phyloP scores from a whole-genome alignment of 2,329 filamentous ascomycete genomes.

The Aspergillus unguis region DNA sequence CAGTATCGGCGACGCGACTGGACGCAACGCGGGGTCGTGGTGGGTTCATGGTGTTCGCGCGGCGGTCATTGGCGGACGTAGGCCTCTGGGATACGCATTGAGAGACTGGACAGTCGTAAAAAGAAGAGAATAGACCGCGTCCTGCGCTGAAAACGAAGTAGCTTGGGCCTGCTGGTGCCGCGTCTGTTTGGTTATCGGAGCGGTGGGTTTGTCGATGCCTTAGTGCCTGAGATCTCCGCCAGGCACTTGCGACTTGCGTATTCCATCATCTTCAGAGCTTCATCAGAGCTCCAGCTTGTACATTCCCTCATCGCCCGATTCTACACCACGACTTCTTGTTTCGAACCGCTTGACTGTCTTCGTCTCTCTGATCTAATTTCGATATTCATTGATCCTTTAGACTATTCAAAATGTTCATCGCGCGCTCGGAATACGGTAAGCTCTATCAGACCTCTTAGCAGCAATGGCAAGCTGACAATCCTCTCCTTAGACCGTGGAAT shows the following conservation, averaged over 20 bases:
- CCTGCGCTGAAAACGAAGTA: background rate
- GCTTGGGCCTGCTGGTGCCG: conserved; percentile 1
- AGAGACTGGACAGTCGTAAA: conserved; percentile 23
- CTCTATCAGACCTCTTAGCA: conserved; percentile 27
- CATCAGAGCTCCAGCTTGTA: conserved; percentile 24
- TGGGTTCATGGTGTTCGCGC: conserved; percentile 37
- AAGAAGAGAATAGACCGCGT: background rate
- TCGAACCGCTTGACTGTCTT: background rate
- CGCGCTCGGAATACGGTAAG: conserved; percentile 99
- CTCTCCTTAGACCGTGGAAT: conserved; percentile 78
- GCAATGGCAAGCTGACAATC: conserved; percentile 38
- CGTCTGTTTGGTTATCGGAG: conserved; percentile 6
- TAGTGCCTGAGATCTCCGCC: conserved; percentile 26
- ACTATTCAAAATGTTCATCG: conserved; percentile 88
- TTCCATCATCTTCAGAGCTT: conserved; percentile 32
- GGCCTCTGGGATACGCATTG: conserved; percentile 26
- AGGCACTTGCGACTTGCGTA: conserved; percentile 39
- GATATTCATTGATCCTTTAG: conserved; percentile 9
- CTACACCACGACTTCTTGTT: conserved; percentile 1
- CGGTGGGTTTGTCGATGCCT: conserved; percentile 14
- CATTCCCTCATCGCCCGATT: conserved; percentile 6
- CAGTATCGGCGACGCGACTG: conserved; percentile 36
- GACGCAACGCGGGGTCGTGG: conserved; percentile 41
- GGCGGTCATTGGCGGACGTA: conserved; percentile 42
- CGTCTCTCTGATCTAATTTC: background rate